A percentile compares a stretch with the other conserved stretches of the same genome.
These are phyloP conservation scores for Ephemerocybe angulata DNA, from an alignment of 768 basidiomycete genomes.

Conservation along the genomic window DNA sequence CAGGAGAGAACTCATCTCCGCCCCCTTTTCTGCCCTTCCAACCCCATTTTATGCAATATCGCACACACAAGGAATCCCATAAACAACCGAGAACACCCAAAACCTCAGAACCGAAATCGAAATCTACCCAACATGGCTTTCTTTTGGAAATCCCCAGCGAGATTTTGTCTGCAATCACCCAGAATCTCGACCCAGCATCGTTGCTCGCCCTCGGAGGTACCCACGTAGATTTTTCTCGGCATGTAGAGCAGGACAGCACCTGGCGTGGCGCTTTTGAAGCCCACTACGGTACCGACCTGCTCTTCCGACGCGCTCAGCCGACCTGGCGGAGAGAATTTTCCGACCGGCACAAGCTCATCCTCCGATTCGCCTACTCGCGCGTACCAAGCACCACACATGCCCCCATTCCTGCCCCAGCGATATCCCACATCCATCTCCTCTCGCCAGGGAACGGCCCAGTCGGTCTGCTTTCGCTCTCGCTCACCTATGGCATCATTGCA, in stretches of 20 bases:
- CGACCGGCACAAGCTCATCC: slow-evolving; percentile 47
- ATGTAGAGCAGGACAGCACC: slow-evolving; percentile 74
- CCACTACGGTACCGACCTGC: slow-evolving; percentile 49
- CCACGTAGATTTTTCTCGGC: slow-evolving; percentile 49
- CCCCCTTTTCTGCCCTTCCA: slow-evolving; percentile 2
- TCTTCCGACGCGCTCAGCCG: slow-evolving; percentile 54
- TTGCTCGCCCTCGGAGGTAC: slow-evolving; percentile 57
- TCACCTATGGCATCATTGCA: slow-evolving; percentile 66
- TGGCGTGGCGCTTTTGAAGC: slow-evolving; percentile 74
- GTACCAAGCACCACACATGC: slow-evolving; percentile 33
- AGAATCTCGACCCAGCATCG: slow-evolving; percentile 62
- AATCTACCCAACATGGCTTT: slow-evolving; percentile 33
- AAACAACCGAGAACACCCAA: slow-evolving; percentile 35
- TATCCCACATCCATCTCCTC: slow-evolving; percentile 60
- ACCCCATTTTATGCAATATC: slow-evolving; percentile 67
- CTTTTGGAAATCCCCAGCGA: slow-evolving; percentile 61
- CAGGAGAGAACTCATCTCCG: slow-evolving; percentile 5
- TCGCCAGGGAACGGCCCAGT: slow-evolving; percentile 36
- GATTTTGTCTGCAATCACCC: slow-evolving; percentile 72
- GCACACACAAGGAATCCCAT: slow-evolving; percentile 37
- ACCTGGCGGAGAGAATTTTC: slow-evolving; percentile 74
- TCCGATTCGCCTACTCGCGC: slow-evolving; percentile 36
- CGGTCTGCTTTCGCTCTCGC: slow-evolving; percentile 58
- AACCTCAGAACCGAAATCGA: slow-evolving; percentile 22
- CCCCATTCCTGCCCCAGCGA: slow-evolving; percentile 51